Evolutionary conservation across 2,329 filamentous ascomycete species (phyloP).

Genomic region (Ophiostoma sp.): DNA sequence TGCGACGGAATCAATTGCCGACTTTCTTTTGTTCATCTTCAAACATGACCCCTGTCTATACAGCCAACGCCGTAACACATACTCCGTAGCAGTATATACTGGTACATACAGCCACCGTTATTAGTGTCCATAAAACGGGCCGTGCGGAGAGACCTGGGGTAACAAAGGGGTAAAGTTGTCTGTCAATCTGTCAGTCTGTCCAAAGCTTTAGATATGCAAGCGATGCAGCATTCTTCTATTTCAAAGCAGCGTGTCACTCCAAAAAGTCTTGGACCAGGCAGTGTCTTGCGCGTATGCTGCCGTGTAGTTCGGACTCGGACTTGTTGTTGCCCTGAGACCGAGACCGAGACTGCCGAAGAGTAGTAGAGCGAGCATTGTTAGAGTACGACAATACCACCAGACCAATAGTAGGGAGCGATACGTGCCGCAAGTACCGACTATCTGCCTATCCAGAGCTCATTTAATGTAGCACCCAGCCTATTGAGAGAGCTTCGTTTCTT

Average conservation of each 20-base stretch:
- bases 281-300: neutral
- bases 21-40: neutral
- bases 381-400: neutral
- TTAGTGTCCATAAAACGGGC: neutral
- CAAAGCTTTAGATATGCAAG: neutral
- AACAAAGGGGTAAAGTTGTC: neutral
- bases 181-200: too few relatives aligned
- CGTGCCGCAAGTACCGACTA: neutral
- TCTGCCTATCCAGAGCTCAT: slow-evolving; percentile 3
- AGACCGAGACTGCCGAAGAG: neutral
- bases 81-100: too few relatives aligned
- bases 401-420: neutral
- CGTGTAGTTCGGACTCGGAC: neutral
- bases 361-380: neutral
- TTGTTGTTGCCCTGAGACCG: neutral
- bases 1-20: slow-evolving; percentile 10
- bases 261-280: neutral
- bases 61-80: neutral
- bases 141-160: slow-evolving; percentile 13
- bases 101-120: too few relatives aligned
- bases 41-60: neutral
- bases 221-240: neutral
- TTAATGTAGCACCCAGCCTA: neutral
- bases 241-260: neutral
- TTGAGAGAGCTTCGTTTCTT: neutral